Conservation (phyloP, 73 alveolate genomes). For the Uronychia binucleata region DNA sequence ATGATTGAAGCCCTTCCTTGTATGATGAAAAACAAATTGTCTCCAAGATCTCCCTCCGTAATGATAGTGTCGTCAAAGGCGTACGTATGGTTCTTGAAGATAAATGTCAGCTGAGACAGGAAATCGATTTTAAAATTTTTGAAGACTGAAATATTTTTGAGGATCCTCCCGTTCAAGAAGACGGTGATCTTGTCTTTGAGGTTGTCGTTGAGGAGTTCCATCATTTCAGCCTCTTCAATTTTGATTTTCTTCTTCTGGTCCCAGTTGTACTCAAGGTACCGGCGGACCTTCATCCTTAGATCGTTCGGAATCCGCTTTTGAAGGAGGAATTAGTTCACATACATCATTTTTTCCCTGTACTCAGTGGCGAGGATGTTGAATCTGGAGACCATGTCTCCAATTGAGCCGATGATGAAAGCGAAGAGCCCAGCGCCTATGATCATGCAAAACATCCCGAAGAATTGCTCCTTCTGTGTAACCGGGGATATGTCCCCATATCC, state of each 20-base stretch:
- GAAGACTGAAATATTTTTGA: conserved; percentile 31
- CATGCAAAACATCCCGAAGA: conserved; percentile 67
- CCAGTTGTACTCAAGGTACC: conserved; percentile 71
- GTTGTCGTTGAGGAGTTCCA: conserved; percentile 32
- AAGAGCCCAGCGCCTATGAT: conserved; percentile 79
- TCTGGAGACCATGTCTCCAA: conserved; percentile 53
- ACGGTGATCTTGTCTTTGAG: conserved; percentile 53
- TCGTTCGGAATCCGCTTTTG: conserved; percentile 66
- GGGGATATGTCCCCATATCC: conserved; percentile 91
- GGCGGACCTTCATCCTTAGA: conserved; percentile 60
- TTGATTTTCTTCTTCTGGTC: conserved; percentile 54
- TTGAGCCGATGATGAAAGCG: conserved; percentile 74
- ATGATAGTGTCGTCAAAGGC: conserved; percentile 81
- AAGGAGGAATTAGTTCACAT: conserved; percentile 67
- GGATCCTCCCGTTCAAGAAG: conserved; percentile 35
- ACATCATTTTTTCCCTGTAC: conserved; percentile 50
- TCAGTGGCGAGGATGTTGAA: conserved; percentile 37
- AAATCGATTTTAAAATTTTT: conserved; percentile 50
- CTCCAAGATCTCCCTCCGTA: conserved; percentile 72
- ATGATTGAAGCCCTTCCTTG: conserved; percentile 76
- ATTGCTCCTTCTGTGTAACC: conserved; percentile 54
- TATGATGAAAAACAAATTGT: conserved; percentile 65
- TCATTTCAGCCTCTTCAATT: conserved; percentile 55
- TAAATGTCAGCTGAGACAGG: conserved; percentile 50
- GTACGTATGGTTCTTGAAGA: conserved; percentile 66